A percentile compares a stretch with the other conserved stretches of the same genome.
phyloP scores from a whole-genome alignment of 164 flowering plant genomes.

The Kalanchoe fedtschenkoi region DNA sequence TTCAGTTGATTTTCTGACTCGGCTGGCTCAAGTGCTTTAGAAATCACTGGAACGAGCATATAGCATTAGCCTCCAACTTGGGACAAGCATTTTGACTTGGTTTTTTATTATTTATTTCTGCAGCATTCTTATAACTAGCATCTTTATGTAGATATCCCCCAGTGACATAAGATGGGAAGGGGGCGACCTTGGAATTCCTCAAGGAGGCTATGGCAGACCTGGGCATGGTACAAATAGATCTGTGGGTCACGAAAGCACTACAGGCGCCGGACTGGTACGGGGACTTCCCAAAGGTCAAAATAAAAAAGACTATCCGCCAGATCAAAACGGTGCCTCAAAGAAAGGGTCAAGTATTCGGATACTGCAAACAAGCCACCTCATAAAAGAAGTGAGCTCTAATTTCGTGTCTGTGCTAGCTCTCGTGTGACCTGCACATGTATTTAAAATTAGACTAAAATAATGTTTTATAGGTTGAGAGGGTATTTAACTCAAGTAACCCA shows the following conservation, averaged over 20 bases:
- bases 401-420: not conserved
- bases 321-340: conserved; percentile 33
- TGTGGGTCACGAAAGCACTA: conserved; percentile 19
- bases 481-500: conserved; percentile 26
- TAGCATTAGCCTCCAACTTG: not conserved
- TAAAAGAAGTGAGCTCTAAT: conserved; percentile 26
- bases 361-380: conserved; percentile 27
- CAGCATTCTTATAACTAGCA: not conserved
- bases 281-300: conserved; percentile 18
- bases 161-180: conserved; percentile 23
- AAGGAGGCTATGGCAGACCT: conserved; percentile 25
- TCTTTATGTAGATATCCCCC: conserved; percentile 15
- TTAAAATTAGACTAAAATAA: not conserved
- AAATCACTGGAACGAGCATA: too few species aligned
- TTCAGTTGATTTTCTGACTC: too few species aligned
- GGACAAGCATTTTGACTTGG: not conserved
- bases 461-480: conserved; percentile 32
- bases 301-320: conserved; percentile 23
- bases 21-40: too few species aligned
- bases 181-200: conserved; percentile 33
- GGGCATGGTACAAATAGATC: conserved; percentile 26
- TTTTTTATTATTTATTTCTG: not conserved
- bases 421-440: not conserved
- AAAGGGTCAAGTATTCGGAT: conserved; percentile 24
- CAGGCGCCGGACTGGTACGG: conserved; percentile 28